phyloP scores from a whole-genome alignment of 305 asterid genomes.

The Stenogyne calaminthoides region DNA sequence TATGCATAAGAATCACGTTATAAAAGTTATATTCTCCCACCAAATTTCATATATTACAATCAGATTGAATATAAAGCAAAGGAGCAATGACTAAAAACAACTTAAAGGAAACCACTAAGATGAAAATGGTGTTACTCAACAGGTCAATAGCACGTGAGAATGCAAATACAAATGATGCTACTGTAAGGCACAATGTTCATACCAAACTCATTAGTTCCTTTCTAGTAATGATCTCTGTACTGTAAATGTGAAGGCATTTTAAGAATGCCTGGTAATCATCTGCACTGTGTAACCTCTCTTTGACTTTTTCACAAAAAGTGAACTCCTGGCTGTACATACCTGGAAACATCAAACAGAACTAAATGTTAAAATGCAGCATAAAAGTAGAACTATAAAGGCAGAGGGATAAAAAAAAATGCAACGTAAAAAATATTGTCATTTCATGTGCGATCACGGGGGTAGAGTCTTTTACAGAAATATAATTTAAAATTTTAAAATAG shows the following conservation, averaged over 20 bases:
- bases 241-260: constrained; percentile 97
- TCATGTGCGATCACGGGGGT: background rate
- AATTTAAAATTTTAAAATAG: background rate
- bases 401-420: constrained; percentile 14
- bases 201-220: constrained; percentile 93
- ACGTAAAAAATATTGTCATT: background rate
- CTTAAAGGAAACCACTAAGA: constrained; percentile 6
- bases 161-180: constrained; percentile 26
- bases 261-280: constrained; percentile 97
- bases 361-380: constrained; percentile 24
- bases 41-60: constrained; percentile 18
- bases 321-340: constrained; percentile 82
- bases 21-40: background rate
- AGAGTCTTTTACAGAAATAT: background rate
- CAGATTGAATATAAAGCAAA: constrained; percentile 14
- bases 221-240: constrained; percentile 94
- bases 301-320: constrained; percentile 93
- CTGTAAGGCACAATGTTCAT: constrained; percentile 31
- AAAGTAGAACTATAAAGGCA: constrained; percentile 5
- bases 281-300: constrained; percentile 80
- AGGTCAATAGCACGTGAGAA: constrained; percentile 18
- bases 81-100: constrained; percentile 6
- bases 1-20: constrained; percentile 27
- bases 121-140: background rate
- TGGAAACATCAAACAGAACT: constrained; percentile 45